A percentile compares a stretch with the other conserved stretches of the same genome.
These are phyloP conservation scores for Vanderwaltozyma polyspora DNA, from an alignment of 805 yeast species.

Conservation along the genomic window DNA sequence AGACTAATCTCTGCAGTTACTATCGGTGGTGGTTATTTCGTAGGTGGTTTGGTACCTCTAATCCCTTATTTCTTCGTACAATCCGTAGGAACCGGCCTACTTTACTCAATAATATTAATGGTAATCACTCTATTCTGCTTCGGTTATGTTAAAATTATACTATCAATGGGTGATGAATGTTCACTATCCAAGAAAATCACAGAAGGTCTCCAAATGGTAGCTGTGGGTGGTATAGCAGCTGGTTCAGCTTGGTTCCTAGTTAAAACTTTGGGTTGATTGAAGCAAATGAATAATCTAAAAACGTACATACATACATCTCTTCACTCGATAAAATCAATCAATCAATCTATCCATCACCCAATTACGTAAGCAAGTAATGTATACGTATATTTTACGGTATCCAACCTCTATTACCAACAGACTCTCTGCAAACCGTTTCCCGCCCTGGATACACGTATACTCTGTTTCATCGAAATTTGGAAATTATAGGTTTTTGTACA, in stretches of 20 bases:
- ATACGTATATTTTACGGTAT: too few species aligned
- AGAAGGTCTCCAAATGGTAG: slow-evolving; percentile 83
- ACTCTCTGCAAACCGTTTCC: too few species aligned
- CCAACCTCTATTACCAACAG: too few species aligned
- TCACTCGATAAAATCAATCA: too few species aligned
- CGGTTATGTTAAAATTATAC: slow-evolving; percentile 76
- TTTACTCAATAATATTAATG: slow-evolving; percentile 73
- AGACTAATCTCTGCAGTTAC: slow-evolving; percentile 80
- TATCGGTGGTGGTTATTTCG: slow-evolving; percentile 79
- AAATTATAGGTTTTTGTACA: too few species aligned
- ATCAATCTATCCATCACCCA: too few species aligned
- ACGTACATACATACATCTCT: too few species aligned
- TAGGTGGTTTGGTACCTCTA: slow-evolving; percentile 87
- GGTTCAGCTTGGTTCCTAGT: slow-evolving; percentile 93
- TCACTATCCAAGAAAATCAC: slow-evolving; percentile 45
- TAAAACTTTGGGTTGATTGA: slow-evolving; percentile 42
- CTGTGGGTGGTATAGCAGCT: slow-evolving; percentile 95
- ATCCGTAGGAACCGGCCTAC: slow-evolving; percentile 65
- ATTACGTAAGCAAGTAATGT: too few species aligned
- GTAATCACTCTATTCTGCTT: slow-evolving; percentile 70
- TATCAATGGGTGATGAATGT: slow-evolving; percentile 73
- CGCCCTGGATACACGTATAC: too few species aligned
- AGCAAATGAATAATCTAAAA: too few species aligned
- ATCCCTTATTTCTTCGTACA: slow-evolving; percentile 77
- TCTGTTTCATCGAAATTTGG: too few species aligned